phyloP scores from a whole-genome alignment of 495 filamentous ascomycete species.

The Neurospora intermedia region DNA sequence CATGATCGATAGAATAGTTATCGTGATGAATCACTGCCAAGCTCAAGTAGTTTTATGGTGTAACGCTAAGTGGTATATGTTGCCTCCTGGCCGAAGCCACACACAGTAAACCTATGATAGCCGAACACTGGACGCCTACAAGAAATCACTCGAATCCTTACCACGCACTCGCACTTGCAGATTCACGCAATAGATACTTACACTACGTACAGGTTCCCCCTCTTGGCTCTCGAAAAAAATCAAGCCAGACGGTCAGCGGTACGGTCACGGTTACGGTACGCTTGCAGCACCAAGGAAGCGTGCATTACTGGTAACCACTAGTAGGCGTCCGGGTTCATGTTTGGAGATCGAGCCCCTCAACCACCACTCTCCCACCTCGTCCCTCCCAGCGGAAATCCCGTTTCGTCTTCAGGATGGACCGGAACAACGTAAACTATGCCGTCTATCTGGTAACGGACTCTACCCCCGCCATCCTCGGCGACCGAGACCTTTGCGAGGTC shows the following conservation, averaged over 20 bases:
- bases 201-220: not conserved
- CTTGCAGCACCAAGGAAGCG: not conserved
- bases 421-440: constrained; percentile 36
- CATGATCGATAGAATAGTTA: not conserved
- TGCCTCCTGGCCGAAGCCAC: not conserved
- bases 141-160: not conserved
- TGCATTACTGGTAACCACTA: not conserved
- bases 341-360: not conserved
- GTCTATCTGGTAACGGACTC: constrained; percentile 93
- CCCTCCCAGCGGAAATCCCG: not conserved
- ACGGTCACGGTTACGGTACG: not conserved
- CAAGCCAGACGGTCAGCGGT: not conserved
- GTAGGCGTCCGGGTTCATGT: not conserved
- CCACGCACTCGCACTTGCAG: not conserved
- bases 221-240: not conserved
- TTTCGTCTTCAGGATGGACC: constrained; percentile 16
- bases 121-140: not conserved
- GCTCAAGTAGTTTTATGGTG: not conserved
- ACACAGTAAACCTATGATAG: not conserved
- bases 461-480: constrained; percentile 63
- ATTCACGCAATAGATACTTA: not conserved
- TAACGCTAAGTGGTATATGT: not conserved
- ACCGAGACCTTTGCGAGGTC: constrained; percentile 56
- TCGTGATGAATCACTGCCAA: not conserved
- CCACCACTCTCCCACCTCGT: not conserved